Evolutionary conservation across 1,284 basidiomycete species (phyloP), one percentile per base, ranked within the genome.

Genomic region (Tilletia caries): DNA sequence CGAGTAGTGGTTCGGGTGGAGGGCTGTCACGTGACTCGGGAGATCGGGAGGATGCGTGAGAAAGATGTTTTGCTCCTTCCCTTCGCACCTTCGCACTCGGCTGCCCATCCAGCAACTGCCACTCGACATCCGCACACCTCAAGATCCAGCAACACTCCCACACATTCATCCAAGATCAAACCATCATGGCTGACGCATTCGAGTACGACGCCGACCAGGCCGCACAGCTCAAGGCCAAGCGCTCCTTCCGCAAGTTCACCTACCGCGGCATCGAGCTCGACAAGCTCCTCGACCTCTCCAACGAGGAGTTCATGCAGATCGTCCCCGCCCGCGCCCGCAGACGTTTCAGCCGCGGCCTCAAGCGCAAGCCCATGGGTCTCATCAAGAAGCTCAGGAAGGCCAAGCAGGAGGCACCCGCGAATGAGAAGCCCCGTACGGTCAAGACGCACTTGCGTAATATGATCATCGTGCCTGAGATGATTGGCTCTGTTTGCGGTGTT

Each of bases 391-490:
- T 99, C 79, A 92, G 96, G 85, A 97, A 96, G 87, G 93, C 96
- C 76, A 98, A 98, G 90, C 97, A 95, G 88, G 95, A 98, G 86
- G 93, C 94, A 58, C 92, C 89, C 72, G 92, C 95, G 82, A 97
- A 97, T 87, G 93, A 98, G 87, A 98, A 99, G 89, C 96, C 96
- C 74, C 89, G 92, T 68, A 92, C 94, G 79, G 94, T 99, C 85
- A 98, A 98, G 89, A 99, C 96, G 69, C 96, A 99, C 87, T 88
- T 98, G 79, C 93, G 95, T 84, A 91, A 98, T 88, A 98, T 99
- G 95, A 95, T 98, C 86, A 91, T 98, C 85, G 95, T 98, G 74
- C 96, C 95, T 70, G 95, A 99, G 88, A 98, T 99, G 96, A 97
- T 98, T 85, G 95, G 95, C 76, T 91, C 90, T 64, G 75, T 81